phyloP scores from a whole-genome alignment of 495 filamentous ascomycete species.

The Aspergillus coremiiformis region DNA sequence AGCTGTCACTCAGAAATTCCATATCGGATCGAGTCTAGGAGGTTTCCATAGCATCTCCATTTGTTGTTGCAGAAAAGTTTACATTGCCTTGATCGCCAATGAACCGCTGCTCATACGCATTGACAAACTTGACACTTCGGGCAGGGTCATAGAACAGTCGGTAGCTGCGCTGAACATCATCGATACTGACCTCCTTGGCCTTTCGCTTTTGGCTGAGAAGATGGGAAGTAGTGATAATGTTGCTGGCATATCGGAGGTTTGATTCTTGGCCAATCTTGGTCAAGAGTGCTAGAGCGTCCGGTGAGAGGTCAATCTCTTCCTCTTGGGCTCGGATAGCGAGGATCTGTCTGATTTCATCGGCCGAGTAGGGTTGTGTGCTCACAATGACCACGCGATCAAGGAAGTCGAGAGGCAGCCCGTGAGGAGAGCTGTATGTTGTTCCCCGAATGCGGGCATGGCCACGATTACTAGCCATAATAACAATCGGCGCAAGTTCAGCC shows the following conservation, averaged over 20 bases:
- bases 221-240: conserved; percentile 89
- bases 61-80: conserved; percentile 58
- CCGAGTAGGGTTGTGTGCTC: conserved; percentile 81
- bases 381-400: conserved; percentile 94
- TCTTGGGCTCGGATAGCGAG: conserved; percentile 85
- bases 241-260: conserved; percentile 86
- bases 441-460: conserved; percentile 88
- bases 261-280: conserved; percentile 94
- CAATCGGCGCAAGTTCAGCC: conserved; percentile 86
- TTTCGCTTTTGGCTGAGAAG: conserved; percentile 74
- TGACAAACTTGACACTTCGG: conserved; percentile 83
- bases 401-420: conserved; percentile 92
- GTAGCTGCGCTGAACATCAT: conserved; percentile 91
- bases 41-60: conserved; percentile 79
- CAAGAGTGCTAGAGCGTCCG: conserved; percentile 82
- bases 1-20: conserved; percentile 11
- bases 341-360: conserved; percentile 85
- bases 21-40: conserved; percentile 42
- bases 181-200: conserved; percentile 68
- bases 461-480: conserved; percentile 99
- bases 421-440: conserved; percentile 83
- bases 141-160: conserved; percentile 84
- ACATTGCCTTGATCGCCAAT: conserved; percentile 82
- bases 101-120: conserved; percentile 83
- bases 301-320: conserved; percentile 85